These are phyloP conservation scores for Candida berthetii DNA, from an alignment of 805 yeast genomes.

Conservation along the genomic window DNA sequence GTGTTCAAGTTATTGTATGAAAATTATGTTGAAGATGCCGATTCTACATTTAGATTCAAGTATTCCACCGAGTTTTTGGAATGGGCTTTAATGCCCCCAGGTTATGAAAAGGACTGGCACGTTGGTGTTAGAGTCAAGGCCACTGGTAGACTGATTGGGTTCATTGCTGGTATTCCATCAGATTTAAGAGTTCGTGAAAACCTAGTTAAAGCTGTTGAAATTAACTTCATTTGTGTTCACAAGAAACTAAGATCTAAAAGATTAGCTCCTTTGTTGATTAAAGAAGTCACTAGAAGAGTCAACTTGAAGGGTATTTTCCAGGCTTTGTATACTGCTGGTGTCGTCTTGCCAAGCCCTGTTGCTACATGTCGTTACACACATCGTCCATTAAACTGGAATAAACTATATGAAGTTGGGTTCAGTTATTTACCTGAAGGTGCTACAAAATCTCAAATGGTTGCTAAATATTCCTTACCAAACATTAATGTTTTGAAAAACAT, in stretches of 20 bases:
- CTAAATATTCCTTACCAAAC: slow-evolving; percentile 55
- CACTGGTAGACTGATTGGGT: slow-evolving; percentile 78
- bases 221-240: slow-evolving; percentile 91
- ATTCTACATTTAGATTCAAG: slow-evolving; percentile 86
- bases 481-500: slow-evolving; percentile 45
- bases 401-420: slow-evolving; percentile 85
- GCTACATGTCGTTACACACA: slow-evolving; percentile 86
- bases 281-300: slow-evolving; percentile 90
- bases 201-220: slow-evolving; percentile 65
- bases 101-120: slow-evolving; percentile 85
- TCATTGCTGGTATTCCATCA: slow-evolving; percentile 87
- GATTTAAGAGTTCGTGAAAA: slow-evolving; percentile 53
- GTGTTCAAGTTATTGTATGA: slow-evolving; percentile 76
- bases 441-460: slow-evolving; percentile 67
- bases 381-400: slow-evolving; percentile 90
- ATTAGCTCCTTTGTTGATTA: slow-evolving; percentile 88
- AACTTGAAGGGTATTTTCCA: slow-evolving; percentile 87
- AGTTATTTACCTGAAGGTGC: slow-evolving; percentile 69
- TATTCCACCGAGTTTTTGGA: slow-evolving; percentile 76
- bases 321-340: slow-evolving; percentile 92
- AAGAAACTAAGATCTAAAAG: slow-evolving; percentile 91
- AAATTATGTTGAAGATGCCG: slow-evolving; percentile 92
- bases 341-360: slow-evolving; percentile 87
- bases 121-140: slow-evolving; percentile 86
- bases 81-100: slow-evolving; percentile 95